Evolutionary conservation across 768 basidiomycete species (phyloP), one percentile per base, ranked within the genome.

Genomic region (Polyporus arcularius): DNA sequence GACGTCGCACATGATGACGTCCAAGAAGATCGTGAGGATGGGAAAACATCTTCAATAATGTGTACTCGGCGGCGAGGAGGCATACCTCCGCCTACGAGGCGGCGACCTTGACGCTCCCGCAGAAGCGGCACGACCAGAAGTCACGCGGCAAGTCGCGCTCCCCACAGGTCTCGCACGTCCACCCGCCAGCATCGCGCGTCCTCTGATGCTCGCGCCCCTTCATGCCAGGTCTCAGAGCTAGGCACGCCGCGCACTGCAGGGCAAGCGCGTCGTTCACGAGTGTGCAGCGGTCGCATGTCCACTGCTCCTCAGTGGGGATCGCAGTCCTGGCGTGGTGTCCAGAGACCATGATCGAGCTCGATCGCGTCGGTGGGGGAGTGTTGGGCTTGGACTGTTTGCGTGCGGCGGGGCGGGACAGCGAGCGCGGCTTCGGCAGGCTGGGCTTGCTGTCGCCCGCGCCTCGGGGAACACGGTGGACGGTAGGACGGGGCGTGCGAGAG

Each of bases 121-220:
- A 95, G 56, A 79, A 81, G 15, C 74, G 73, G 76, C 94, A 95
- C 50, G 85, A 87, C 91, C 89, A 94, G 61, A 85, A 81, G 21
- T 85, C 80, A 62, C 83, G 81, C 2, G 82, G 80, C 71, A 86
- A 88, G 28, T 81, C 85, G 38, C 69, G 71, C 70, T 88, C 83
- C 26, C 85, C 84, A 63, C 91, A 94, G 21, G 77, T 74, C 11
- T 76, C 70, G 68, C 91, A 94, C 21, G 76, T 76, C 91, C 92
- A 94, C 3, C 82, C 83, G 4, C 39, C 18, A 14, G 39, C 45
- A 5, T 39, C 52, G 10, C 26, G 32, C 15, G 15, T 3, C 30
- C 12, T 38, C 31, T n/a, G 8, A 21, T 26, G 10, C 46, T 18
- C 26, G 46, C 5, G 8, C 66, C 52, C 61, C 47, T 65, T 42